phyloP scores from a whole-genome alignment of 176 grass and related monocot species.

The Hyparrhenia diplandra region DNA sequence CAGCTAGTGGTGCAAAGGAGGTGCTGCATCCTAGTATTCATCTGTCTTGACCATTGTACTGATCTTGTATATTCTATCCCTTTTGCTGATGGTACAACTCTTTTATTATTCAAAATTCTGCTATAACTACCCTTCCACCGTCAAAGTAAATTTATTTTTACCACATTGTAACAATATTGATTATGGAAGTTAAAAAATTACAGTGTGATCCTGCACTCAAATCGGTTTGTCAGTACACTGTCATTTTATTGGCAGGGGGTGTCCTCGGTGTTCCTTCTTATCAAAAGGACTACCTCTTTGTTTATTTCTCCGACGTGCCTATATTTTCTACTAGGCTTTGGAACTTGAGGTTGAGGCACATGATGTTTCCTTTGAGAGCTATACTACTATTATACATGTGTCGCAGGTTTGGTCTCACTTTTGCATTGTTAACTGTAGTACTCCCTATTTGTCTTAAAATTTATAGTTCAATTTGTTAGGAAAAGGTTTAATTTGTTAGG shows the following conservation, averaged over 20 bases:
- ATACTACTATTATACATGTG: not conserved
- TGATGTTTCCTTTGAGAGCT: not conserved
- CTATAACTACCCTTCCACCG: not conserved
- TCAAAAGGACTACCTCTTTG: not conserved
- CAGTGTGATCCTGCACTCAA: not conserved
- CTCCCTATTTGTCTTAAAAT: too few relatives aligned
- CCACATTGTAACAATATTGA: not conserved
- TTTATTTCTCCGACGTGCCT: not conserved
- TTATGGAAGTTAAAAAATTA: not conserved
- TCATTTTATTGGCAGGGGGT: not conserved
- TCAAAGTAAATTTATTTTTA: not conserved
- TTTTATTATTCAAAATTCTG: not conserved
- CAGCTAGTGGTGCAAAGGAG: not conserved
- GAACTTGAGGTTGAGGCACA: conserved; percentile 25
- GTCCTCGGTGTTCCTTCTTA: not conserved
- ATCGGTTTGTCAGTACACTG: not conserved
- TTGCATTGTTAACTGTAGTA: not conserved
- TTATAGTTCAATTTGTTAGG: too few relatives aligned
- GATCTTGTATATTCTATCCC: not conserved
- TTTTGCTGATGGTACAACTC: not conserved
- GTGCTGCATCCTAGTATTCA: not conserved
- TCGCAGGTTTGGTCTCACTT: not conserved
- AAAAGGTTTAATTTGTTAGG: too few relatives aligned
- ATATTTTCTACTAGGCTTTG: conserved; percentile 20
- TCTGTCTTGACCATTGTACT: not conserved